Conservation (phyloP, 345 rosid species). For the Sonneratia caseolaris region DNA sequence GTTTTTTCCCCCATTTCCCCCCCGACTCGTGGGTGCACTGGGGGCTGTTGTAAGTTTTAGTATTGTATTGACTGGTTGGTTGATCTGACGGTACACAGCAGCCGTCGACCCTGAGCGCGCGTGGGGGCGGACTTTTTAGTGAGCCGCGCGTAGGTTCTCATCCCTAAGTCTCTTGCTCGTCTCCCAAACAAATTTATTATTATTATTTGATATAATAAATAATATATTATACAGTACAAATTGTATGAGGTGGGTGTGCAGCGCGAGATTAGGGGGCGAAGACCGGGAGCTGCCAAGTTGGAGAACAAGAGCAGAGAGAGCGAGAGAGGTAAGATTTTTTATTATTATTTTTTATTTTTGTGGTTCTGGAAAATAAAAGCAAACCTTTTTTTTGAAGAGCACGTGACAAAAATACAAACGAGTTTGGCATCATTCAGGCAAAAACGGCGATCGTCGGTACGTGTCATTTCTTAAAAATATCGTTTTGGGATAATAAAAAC, state of each 20-base stretch:
- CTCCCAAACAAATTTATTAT: no score
- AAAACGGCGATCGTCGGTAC: no score
- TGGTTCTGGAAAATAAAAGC: no score
- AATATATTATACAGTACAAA: no score
- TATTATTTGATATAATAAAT: no score
- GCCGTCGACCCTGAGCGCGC: no score
- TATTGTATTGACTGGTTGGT: conserved; percentile 77
- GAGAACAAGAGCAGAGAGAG: not conserved
- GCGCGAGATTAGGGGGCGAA: conserved; percentile 11
- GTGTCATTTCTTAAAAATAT: no score
- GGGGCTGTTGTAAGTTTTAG: no score
- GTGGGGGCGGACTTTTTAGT: not conserved
- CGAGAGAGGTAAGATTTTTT: not conserved
- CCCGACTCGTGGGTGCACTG: no score
- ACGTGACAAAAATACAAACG: not conserved
- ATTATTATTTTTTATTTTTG: not conserved
- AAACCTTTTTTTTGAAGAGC: not conserved
- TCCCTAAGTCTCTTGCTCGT: not conserved
- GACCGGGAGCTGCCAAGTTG: conserved; percentile 20
- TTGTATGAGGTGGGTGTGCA: no score
- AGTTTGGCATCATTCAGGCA: not conserved
- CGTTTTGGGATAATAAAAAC: no score
- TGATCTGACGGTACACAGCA: conserved; percentile 48
- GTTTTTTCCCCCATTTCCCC: no score
- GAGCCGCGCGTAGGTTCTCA: not conserved